Evolutionary conservation across 805 yeast genomes (phyloP), one percentile per base, ranked within the genome.

Genomic region (Sugiyamaella marilandica): DNA sequence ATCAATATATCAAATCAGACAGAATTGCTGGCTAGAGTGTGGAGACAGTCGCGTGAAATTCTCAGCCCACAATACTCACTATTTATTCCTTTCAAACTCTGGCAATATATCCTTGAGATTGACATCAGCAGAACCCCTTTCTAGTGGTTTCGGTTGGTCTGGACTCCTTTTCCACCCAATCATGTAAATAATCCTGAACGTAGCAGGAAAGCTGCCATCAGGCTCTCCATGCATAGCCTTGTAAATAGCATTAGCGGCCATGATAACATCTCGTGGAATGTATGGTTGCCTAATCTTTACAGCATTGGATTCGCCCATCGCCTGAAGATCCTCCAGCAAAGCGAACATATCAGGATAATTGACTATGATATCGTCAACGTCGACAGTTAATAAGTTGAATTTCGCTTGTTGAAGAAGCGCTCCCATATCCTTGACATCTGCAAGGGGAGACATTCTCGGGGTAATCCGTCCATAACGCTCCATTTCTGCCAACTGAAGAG

Each of bases 291-390:
- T 60, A 16, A 65, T 59, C 21, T 60, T 60, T 24, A 81, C 79
- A 2, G 94, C 83, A 64, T 87, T 88, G 53, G 83, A 83, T 66
- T 88, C 96, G 2, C 96, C 96, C 95, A 87, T 87, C 19, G 79
- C 70, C 63, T 85, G 87, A 39, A 88, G 67, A 59, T 88, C 95
- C 50, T 78, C 79, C 71, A 87, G 74, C 37, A 88, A 68, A 2
- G 87, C 76, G 51, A 80, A 72, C 47, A 85, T 72, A 59, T 84
- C 85, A 0, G 95, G 96, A 61, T 83, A 88, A 16, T 83, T 84
- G 11, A 88, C 90, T 3, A 85, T 79, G 21, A 87, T 79, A 63
- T 88, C 95, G 62, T 88, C 95, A 8, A 87, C 84, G 64, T 88
- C 96, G 45, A 88, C 81, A 0, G 96, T 88, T 48, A 87, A 75